Percentiles rank a stretch among this genome's conserved stretches.
phyloP scores from a whole-genome alignment of 1,284 basidiomycete genomes.

The Taiwanofungus camphoratus region DNA sequence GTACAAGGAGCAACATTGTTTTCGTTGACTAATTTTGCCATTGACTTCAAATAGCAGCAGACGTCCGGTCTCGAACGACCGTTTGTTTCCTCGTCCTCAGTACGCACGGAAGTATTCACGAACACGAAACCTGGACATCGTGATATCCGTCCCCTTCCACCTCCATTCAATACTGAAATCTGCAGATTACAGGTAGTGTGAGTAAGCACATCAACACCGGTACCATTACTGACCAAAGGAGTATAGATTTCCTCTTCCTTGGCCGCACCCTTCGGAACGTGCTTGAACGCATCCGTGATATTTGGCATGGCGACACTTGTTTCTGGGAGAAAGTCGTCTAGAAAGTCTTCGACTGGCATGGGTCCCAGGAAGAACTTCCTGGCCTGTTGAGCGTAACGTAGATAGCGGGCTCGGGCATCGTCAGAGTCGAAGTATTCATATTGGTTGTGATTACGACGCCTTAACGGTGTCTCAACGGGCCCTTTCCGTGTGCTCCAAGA shows the following conservation, averaged over 20 bases:
- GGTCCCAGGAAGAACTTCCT: constrained; percentile 3
- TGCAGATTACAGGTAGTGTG: neutral
- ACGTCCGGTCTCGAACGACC: neutral
- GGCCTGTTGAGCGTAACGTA: neutral
- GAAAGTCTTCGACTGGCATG: constrained; percentile 6
- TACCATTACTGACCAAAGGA: constrained; percentile 2
- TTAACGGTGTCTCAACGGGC: too few relatives aligned
- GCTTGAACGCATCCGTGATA: neutral
- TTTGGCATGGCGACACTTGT: neutral
- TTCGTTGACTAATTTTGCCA: neutral
- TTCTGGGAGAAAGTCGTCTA: constrained; percentile 2
- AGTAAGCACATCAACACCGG: neutral
- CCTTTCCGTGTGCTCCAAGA: too few relatives aligned
- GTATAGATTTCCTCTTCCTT: constrained; percentile 1
- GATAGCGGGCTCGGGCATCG: neutral
- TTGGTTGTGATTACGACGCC: too few relatives aligned
- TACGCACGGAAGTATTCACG: neutral
- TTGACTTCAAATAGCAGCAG: neutral
- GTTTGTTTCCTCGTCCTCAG: neutral
- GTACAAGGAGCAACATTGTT: neutral
- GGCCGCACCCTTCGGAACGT: neutral
- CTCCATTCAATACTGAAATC: constrained; percentile 1
- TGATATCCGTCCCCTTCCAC: neutral
- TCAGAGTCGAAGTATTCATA: neutral
- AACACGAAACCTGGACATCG: constrained; percentile 12